Base-by-base conservation (phyloP, 805 yeast species). In the Pichia gijzeniarum region DNA sequence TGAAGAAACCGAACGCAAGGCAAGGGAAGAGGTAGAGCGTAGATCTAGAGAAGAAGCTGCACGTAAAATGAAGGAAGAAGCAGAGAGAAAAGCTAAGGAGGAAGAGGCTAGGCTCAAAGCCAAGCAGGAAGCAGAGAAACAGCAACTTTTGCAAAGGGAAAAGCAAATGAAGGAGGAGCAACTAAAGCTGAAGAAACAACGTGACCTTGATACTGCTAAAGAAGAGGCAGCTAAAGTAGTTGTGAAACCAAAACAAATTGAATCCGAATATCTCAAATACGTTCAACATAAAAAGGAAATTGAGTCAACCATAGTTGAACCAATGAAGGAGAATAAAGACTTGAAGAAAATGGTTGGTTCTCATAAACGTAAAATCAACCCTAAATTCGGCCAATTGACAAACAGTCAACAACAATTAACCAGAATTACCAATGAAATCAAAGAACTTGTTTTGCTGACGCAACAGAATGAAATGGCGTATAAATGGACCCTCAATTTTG, bases 331-430 rank as follows among this genome's bases (percentile, higher is more conserved):
- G 20, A 55, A 63, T 35, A 53, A 55, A 37, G 63, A 55, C 22
- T 71, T 81, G 53, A 73, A 75, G 22, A 74, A 68, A 27, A 57
- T 76, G 32, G 82, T 81, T 54, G 76, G 74, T 40, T 72, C 73
- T n/a, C 73, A 79, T 45, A 83, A 82, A 58, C 70, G 96, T 41
- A 79, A 81, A 55, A 78, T 93, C 53, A 87, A 87, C 58, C 93
- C 96, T 5, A 85, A 83, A 59, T 80, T 93, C 53, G 98, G 99
- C 12, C 98, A 93, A 65, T 69, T 93, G 49, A 88, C 96, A 1
- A 82, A 80, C 57, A 80, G 89, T 43, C 64, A 59, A 43, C 38
- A 62, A 2, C 96, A 93, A 58, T 68, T 89, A 36, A 58, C 61
- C 1, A 62, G 64, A 16, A 71, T 85, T 36, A 68, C 73, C 2